Conservation (phyloP, 306 rosid species). For the Vicia villosa region DNA sequence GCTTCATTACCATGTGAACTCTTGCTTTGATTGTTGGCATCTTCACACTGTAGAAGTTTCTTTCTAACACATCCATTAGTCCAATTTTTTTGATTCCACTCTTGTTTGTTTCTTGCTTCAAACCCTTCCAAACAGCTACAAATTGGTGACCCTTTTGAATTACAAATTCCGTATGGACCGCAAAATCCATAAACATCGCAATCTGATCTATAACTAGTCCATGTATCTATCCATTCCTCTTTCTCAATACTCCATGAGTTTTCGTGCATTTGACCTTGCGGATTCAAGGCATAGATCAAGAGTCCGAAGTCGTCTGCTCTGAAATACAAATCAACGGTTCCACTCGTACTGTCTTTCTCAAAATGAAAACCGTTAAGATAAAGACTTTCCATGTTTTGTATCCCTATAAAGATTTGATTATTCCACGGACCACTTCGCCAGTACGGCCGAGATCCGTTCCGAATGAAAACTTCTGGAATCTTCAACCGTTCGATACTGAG, state of each 20-base stretch:
- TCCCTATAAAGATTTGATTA: not conserved
- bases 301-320: not conserved
- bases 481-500: not conserved
- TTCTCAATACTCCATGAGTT: not conserved
- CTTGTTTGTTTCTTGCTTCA: slow-evolving; percentile 32
- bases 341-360: not conserved
- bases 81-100: slow-evolving; percentile 47
- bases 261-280: not conserved
- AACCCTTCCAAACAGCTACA: slow-evolving; percentile 59
- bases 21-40: not conserved
- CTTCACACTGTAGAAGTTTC: slow-evolving; percentile 5
- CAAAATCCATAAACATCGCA: slow-evolving; percentile 50
- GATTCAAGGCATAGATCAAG: not conserved
- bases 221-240: not conserved
- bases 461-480: not conserved
- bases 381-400: not conserved
- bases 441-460: not conserved
- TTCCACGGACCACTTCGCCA: slow-evolving; percentile 36
- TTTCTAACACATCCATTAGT: slow-evolving; percentile 48
- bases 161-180: slow-evolving; percentile 47
- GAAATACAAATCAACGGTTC: not conserved
- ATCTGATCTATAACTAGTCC: not conserved
- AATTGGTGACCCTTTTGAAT: not conserved
- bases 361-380: slow-evolving; percentile 3
- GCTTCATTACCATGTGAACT: not conserved